Evolutionary conservation across 306 rosid genomes (phyloP), one percentile per base, ranked within the genome.

Genomic region (Astragalus glycyphyllos): DNA sequence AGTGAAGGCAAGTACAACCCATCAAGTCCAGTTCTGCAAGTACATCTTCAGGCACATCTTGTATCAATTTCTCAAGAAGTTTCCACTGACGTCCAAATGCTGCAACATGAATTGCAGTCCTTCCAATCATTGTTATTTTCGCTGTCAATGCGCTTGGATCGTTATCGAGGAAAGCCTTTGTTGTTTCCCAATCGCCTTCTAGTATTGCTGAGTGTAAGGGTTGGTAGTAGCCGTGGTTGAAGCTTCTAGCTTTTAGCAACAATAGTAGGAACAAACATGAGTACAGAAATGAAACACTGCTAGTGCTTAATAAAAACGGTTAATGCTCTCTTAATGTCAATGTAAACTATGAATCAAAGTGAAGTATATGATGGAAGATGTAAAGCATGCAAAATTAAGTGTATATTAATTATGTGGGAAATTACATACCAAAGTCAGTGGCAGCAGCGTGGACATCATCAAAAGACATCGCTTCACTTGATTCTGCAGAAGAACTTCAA

Each of bases 101-200:
- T 11, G 82, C 84, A 55, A 77, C 87, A 45, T 84, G 87, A 26
- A 84, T 35, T 6, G 75, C 75, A 15, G 75, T 80, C 65, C 74
- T 64, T 7, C 78, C 82, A 17, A 77, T 12, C 5, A 14, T 29
- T 0, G 87, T 78, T 58, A 84, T 12, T 54, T 66, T 80, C 1
- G 86, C 81, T 46, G 74, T 80, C 40, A 65, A 47, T 57, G 89
- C 87, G 13, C 29, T 38, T 6, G 82, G 86, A 41, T 87, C 74
- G 0, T 20, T 13, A 12, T 80, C 78, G 4, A 87, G 26, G 78
- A 84, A 80, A 12, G 60, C 54, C 50, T 42, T 70, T 9, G 84
- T 77, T 7, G 57, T 26, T 65, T 76, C 56, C 92, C 92, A 87
- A 26, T 84, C 84, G 11, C 89, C 89, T 46, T 75, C 71, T 70